These are phyloP conservation scores for Coprinellus micaceus DNA, from an alignment of 768 basidiomycete genomes.

Conservation along the genomic window DNA sequence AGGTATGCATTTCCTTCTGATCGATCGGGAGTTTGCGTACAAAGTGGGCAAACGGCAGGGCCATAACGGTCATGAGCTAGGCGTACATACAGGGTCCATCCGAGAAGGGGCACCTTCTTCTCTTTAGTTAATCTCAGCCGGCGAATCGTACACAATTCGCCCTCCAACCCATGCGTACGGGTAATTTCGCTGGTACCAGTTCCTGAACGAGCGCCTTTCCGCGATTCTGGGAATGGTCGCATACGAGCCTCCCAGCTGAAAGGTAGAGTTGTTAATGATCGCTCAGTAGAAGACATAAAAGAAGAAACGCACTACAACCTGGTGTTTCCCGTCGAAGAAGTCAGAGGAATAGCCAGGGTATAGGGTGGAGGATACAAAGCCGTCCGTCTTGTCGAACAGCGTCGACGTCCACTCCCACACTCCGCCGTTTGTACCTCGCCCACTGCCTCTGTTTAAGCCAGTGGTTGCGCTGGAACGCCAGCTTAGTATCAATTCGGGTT, in stretches of 20 bases:
- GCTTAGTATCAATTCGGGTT: neutral
- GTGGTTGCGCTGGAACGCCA: constrained; percentile 56
- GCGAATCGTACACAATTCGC: constrained; percentile 45
- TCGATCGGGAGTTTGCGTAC: too few species aligned
- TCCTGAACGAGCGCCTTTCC: constrained; percentile 71
- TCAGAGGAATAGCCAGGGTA: constrained; percentile 92
- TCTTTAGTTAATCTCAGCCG: neutral
- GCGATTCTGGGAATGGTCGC: constrained; percentile 81
- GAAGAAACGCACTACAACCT: constrained; percentile 69
- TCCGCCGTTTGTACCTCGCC: constrained; percentile 84
- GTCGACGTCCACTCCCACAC: constrained; percentile 99
- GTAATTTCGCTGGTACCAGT: constrained; percentile 92
- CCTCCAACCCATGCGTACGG: constrained; percentile 87
- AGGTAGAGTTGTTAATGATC: constrained; percentile 8
- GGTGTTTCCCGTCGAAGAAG: constrained; percentile 87
- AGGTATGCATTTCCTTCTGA: too few species aligned
- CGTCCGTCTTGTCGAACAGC: constrained; percentile 62
- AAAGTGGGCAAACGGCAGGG: too few species aligned
- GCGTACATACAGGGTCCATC: too few species aligned
- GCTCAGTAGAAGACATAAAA: neutral
- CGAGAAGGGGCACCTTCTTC: too few species aligned
- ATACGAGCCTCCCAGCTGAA: constrained; percentile 85
- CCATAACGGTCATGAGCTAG: too few species aligned
- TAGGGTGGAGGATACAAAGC: constrained; percentile 67
- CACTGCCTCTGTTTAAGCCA: constrained; percentile 46